Base-by-base conservation (phyloP, 2,329 filamentous ascomycete species). In the Cytospora leucostoma region DNA sequence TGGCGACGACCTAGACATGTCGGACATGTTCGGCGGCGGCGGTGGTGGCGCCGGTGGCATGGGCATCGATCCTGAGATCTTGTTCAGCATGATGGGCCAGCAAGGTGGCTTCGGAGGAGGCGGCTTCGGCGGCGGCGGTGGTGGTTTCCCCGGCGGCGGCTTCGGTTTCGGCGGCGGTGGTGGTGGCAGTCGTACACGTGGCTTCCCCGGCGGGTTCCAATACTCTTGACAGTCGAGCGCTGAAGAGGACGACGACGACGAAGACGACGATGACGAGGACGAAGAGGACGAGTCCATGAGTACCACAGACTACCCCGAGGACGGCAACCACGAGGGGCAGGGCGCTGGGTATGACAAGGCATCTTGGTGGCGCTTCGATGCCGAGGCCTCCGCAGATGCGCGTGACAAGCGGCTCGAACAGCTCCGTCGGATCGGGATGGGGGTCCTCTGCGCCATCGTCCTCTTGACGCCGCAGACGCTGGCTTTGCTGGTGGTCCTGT, bases 1-100 rank as follows among this genome's bases (percentile, higher is more conserved):
- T 69, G 95, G 95, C 44, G 92, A 95, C 64, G 94, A 99, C 74
- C 85, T 95, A 63, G 94, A 97, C 73, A 91, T 92, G 4, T 84
- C 87, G 58, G 93, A 97, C 72, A 93, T 94, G 86, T 95, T 94
- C 55, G 84, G 84, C 62, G 81, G 84, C 62, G 81, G 80, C 38
- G 82, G 82, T 56, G 85, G 86, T 51, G 88, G 87, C 50, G 87
- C 87, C 79, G 80, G 79, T 52, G 83, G 84, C 71, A 63, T 63
- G 37, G 84, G 83, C 71, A 92, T 93, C 73, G 88, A 91, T 72
- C 88, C 89, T 21, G 89, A 91, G 75, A 88, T 93, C 68, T 79
- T 93, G 33, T 92, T 92, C 79, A 91, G 89, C 77, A 92, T 93
- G 89, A 92, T 93, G 88, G 89, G 89, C 68, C 84, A 85, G 67